phyloP scores from a whole-genome alignment of 257 asterid species.

The Fraxinus americana region DNA sequence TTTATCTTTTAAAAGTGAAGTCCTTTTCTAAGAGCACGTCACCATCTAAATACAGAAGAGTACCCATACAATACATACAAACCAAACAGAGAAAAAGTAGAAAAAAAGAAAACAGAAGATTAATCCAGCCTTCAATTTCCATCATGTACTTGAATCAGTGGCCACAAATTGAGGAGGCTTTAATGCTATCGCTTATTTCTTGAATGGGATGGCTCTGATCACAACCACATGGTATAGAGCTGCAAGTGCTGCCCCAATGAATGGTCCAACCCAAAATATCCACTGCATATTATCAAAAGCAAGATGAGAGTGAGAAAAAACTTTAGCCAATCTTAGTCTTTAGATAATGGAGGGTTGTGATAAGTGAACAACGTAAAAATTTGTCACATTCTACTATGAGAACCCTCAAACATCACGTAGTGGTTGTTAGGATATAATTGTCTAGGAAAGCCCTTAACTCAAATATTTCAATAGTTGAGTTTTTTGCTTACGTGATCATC shows the following conservation, averaged over 20 bases:
- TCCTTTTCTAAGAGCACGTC: background rate
- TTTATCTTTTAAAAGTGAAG: conserved; percentile 18
- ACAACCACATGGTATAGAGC: conserved; percentile 61
- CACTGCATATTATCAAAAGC: conserved; percentile 40
- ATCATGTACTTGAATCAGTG: conserved; percentile 22
- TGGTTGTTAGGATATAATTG: background rate
- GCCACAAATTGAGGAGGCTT: conserved; percentile 18
- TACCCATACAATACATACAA: conserved; percentile 25
- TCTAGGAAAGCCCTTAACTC: background rate
- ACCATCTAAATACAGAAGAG: conserved; percentile 16
- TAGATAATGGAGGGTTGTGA: background rate
- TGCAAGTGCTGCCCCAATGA: conserved; percentile 62
- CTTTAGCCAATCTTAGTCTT: background rate
- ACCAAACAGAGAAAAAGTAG: conserved; percentile 10
- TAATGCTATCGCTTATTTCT: conserved; percentile 35
- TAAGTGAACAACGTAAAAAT: background rate
- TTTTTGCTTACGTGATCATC: conserved; percentile 48
- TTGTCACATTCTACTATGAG: background rate
- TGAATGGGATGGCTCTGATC: conserved; percentile 62
- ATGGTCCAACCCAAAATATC: conserved; percentile 76
- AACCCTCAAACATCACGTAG: background rate
- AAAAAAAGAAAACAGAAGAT: background rate
- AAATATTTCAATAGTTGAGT: background rate
- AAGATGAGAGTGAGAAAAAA: background rate
- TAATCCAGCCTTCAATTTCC: conserved; percentile 14